phyloP scores from a whole-genome alignment of 1,284 basidiomycete genomes.

The Exobasidium cylindrosporum region DNA sequence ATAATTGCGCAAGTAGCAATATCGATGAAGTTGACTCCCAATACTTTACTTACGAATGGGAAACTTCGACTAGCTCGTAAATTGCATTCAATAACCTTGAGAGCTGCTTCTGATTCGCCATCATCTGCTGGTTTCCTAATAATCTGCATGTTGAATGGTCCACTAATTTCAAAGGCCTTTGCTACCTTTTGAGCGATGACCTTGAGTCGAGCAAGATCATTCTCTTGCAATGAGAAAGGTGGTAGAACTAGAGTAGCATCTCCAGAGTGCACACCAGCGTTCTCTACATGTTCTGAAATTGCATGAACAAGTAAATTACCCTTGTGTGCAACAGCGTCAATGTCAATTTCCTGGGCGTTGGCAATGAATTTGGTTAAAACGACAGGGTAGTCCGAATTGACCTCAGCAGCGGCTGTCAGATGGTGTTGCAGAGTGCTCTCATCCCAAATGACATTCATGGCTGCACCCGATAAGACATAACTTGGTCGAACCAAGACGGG shows the following conservation, averaged over 20 bases:
- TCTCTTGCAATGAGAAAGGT: conserved; percentile 76
- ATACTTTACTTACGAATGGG: conserved; percentile 98
- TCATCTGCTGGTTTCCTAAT: conserved; percentile 75
- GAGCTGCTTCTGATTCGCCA: conserved; percentile 64
- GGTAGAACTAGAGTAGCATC: conserved; percentile 97
- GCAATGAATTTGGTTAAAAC: conserved; percentile 99
- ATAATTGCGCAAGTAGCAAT: conserved; percentile 89
- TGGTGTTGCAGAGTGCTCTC: conserved; percentile 85
- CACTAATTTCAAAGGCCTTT: conserved; percentile 88
- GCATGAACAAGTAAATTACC: conserved; percentile 99
- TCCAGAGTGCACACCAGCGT: conserved; percentile 95
- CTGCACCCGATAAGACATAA: conserved; percentile 96
- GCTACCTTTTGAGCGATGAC: conserved; percentile 90
- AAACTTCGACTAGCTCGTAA: conserved; percentile 94
- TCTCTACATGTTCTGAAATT: conserved; percentile 99
- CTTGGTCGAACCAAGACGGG: conserved; percentile 58
- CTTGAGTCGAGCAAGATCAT: conserved; percentile 83
- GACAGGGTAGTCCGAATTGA: conserved; percentile 94
- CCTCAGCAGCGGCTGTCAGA: conserved; percentile 87
- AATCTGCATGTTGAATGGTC: conserved; percentile 99
- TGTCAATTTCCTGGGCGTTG: conserved; percentile 98
- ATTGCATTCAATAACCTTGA: conserved; percentile 99
- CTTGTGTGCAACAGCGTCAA: conserved; percentile 96
- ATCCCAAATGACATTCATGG: conserved; percentile 98
- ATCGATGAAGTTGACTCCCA: conserved; percentile 95